These are phyloP conservation scores for Davidsoniella virescens DNA, from an alignment of 2,329 filamentous ascomycete genomes.

Conservation along the genomic window DNA sequence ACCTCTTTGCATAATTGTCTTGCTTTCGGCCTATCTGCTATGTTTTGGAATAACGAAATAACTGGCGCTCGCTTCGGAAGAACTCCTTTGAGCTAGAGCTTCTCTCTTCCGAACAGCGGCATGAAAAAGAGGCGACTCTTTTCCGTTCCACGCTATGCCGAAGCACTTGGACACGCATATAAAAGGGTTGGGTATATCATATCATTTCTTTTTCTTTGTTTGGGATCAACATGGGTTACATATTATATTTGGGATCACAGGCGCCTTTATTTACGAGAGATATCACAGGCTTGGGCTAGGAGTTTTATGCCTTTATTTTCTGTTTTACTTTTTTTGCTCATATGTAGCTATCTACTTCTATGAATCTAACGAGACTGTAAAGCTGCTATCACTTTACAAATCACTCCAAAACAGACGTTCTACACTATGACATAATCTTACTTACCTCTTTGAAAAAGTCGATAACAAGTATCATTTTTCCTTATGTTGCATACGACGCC, in stretches of 20 bases:
- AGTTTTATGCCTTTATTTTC: background rate
- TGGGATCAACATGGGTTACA: background rate
- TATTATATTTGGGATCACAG: background rate
- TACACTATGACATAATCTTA: too few relatives aligned
- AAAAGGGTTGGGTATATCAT: constrained; percentile 10
- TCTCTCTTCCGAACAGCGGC: background rate
- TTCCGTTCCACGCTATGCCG: constrained; percentile 13
- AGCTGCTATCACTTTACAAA: too few relatives aligned
- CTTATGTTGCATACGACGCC: too few relatives aligned
- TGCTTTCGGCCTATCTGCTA: constrained; percentile 11
- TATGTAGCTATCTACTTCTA: too few relatives aligned
- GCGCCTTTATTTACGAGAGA: too few relatives aligned
- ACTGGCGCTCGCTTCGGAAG: constrained; percentile 5
- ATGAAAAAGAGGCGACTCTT: constrained; percentile 13
- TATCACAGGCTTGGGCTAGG: too few relatives aligned
- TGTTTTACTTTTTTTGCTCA: background rate
- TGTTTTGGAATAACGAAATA: constrained; percentile 11
- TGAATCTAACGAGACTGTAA: too few relatives aligned
- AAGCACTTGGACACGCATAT: constrained; percentile 13
- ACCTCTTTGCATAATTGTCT: background rate
- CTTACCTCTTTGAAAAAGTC: too few relatives aligned
- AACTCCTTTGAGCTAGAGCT: background rate
- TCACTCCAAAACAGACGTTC: too few relatives aligned
- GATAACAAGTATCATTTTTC: too few relatives aligned
- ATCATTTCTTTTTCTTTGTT: constrained; percentile 7